A percentile compares a stretch with the other conserved stretches of the same genome.
phyloP scores from a whole-genome alignment of 257 asterid species.

The Nicotiana benthamiana region DNA sequence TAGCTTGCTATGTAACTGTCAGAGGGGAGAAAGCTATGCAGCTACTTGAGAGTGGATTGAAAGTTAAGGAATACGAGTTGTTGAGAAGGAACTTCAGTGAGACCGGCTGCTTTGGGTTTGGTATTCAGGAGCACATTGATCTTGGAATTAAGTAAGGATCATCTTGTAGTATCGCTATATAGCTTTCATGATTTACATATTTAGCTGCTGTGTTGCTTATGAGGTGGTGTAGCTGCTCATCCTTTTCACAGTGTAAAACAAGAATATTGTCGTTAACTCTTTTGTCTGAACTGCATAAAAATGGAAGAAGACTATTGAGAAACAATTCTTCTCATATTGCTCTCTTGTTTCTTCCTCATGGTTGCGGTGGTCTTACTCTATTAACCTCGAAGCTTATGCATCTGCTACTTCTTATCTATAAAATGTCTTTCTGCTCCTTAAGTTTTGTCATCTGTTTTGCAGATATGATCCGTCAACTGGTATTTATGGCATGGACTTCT shows the following conservation, averaged over 20 bases:
- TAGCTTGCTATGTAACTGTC: slow-evolving; percentile 66
- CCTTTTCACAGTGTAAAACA: background rate
- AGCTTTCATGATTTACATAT: background rate
- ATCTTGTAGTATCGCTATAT: background rate
- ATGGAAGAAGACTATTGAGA: background rate
- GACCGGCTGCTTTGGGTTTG: slow-evolving; percentile 77
- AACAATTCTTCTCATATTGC: background rate
- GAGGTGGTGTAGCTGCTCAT: background rate
- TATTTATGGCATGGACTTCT: slow-evolving; percentile 81
- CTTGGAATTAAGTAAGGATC: slow-evolving; percentile 72
- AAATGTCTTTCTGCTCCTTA: background rate
- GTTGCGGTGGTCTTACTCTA: background rate
- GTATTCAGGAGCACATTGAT: slow-evolving; percentile 80
- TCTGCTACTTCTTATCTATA: background rate
- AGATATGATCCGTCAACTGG: slow-evolving; percentile 84
- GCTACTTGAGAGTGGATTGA: slow-evolving; percentile 61
- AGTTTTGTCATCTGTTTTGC: background rate
- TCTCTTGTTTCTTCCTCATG: background rate
- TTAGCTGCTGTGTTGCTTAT: background rate
- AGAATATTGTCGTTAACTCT: background rate
- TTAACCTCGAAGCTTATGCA: background rate
- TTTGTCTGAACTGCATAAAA: background rate
- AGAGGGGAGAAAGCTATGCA: slow-evolving; percentile 67
- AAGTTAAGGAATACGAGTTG: slow-evolving; percentile 62
- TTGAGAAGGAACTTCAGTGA: slow-evolving; percentile 59